These are phyloP conservation scores for Auricularia sp. DNA, from an alignment of 768 basidiomycete genomes.

Conservation along the genomic window DNA sequence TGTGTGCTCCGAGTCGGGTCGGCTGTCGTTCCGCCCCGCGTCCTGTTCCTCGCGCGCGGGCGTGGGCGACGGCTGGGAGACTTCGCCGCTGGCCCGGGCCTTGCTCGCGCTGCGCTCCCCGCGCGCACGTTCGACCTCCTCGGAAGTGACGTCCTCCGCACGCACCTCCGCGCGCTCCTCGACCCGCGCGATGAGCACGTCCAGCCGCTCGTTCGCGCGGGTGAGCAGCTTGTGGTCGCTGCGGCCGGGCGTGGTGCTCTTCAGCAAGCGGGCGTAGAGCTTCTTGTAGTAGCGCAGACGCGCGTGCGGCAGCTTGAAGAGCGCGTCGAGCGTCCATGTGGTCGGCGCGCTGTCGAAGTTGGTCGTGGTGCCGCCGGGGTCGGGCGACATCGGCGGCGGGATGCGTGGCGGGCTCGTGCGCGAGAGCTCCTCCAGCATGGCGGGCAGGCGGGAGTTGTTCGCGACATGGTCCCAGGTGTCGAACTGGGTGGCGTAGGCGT, in stretches of 20 bases:
- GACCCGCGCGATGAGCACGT: conserved; percentile 54
- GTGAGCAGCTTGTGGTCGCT: conserved; percentile 78
- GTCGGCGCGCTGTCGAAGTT: conserved; percentile 18
- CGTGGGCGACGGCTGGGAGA: background rate
- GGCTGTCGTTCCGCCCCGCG: background rate
- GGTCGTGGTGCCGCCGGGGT: conserved; percentile 14
- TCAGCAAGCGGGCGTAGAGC: conserved; percentile 74
- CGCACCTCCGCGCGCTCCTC: conserved; percentile 35
- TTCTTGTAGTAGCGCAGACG: conserved; percentile 89
- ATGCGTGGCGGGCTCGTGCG: conserved; percentile 47
- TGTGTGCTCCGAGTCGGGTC: conserved; percentile 1
- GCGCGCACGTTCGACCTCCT: background rate
- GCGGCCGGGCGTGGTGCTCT: conserved; percentile 75
- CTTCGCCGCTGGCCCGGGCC: background rate
- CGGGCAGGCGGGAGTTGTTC: conserved; percentile 58
- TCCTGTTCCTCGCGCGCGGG: background rate
- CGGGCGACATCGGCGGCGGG: conserved; percentile 24
- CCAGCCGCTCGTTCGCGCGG: conserved; percentile 72
- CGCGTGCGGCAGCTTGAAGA: conserved; percentile 78
- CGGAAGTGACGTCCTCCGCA: background rate
- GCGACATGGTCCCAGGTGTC: conserved; percentile 76
- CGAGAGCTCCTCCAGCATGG: conserved; percentile 63
- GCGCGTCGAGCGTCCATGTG: conserved; percentile 72
- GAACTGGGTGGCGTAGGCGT: conserved; percentile 64
- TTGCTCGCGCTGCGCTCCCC: background rate